Conservation (phyloP, 306 rosid genomes). For the Dalbergia oliveri region DNA sequence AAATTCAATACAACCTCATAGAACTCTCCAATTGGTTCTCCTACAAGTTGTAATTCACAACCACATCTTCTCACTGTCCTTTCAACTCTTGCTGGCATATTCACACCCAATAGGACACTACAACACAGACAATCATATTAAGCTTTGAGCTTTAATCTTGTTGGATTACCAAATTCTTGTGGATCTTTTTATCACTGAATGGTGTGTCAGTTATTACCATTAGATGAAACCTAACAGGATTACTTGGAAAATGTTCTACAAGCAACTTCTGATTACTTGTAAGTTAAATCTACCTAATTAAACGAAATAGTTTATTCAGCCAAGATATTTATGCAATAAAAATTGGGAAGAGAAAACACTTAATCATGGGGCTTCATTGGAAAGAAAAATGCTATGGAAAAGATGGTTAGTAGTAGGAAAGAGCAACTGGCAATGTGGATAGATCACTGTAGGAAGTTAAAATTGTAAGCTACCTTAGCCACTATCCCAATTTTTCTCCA, state of each 20-base stretch:
- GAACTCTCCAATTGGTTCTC: slow-evolving; percentile 85
- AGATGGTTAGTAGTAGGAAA: neutral
- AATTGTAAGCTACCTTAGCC: neutral
- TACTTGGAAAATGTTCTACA: neutral
- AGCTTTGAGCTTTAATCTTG: slow-evolving; percentile 7
- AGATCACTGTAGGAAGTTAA: neutral
- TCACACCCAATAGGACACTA: slow-evolving; percentile 71
- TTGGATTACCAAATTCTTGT: slow-evolving; percentile 3
- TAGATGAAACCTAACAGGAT: no score
- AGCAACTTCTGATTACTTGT: neutral
- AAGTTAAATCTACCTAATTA: neutral
- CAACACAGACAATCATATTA: slow-evolving; percentile 36
- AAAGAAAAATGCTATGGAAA: neutral
- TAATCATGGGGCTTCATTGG: neutral
- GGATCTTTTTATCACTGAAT: slow-evolving; percentile 6
- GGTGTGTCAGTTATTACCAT: neutral
- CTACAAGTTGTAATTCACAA: slow-evolving; percentile 67
- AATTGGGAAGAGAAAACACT: no score
- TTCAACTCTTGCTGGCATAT: slow-evolving; percentile 85
- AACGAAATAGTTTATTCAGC: neutral
- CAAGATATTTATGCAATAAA: neutral
- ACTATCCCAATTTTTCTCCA: neutral
- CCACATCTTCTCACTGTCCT: slow-evolving; percentile 74
- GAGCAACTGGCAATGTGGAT: neutral
- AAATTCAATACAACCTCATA: slow-evolving; percentile 79